Base-by-base conservation (phyloP, 441 rosid genomes). In the Populus tomentosa region DNA sequence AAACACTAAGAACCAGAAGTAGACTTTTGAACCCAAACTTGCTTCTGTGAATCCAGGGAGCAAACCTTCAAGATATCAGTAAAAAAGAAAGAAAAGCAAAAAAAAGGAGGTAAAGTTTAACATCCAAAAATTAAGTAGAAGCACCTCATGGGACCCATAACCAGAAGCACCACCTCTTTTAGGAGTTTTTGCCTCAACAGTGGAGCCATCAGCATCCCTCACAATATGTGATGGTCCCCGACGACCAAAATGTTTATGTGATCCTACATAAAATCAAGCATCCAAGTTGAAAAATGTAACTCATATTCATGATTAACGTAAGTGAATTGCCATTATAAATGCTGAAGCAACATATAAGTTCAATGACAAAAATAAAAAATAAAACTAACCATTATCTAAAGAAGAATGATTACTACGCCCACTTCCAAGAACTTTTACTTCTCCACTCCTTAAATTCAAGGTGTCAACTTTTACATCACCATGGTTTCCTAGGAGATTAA, bases 11-110 rank as follows among this genome's bases (percentile, higher is more conserved):
- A 83, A 76, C 93, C 92, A 68, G 92, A 87, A 80, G 87, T 83
- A 24, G 93, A 86, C 85, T 91, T 91, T 83, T 91, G 93, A 82
- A 91, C 89, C 95, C 95, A 91, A 53, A 91, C 91, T 85, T 89
- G 95, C 86, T 91, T 91, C 93, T 91, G 90, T 71, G 70, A 75
- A 83, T 73, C 71, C 38, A 75, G 40, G 16, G 20, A 78, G 68
- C 10, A 53, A 42, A 75, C 7, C n/a, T 24, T 77, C 35, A 67
- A 59, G 61, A 6, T 33, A 46, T 69, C 28, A 68, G 75, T 35
- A 24, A 42, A 40, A 13, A 23, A 46, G 53, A 14, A 20, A 46
- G 32, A 36, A 63, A 33, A 5, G 35, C 42, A 13, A 13, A n/a
- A 2, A 42, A 68, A 67, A 10, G 13, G 13, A 7, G 56, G 32